Base-by-base conservation (phyloP, 2,329 filamentous ascomycete genomes). In the Graphilbum sp. region DNA sequence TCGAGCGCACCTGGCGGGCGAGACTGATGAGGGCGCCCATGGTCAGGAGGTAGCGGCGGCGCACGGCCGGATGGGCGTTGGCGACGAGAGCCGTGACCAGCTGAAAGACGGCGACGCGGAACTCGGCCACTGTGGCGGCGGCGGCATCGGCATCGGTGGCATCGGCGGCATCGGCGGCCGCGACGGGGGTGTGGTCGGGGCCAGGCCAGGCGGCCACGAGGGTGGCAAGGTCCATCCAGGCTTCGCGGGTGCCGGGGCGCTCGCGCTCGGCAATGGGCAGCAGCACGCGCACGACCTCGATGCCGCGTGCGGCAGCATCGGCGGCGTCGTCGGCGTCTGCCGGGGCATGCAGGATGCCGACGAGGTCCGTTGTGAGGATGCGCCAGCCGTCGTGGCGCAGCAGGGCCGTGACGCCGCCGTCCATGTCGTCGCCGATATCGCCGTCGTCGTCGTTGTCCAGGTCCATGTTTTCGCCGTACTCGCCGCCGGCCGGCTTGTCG, bases 201-300 rank as follows among this genome's bases (percentile, higher is more conserved):
- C 60, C 49, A 32, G 62, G 49, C 61, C 63, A 67, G 4, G 62
- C 65, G 2, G 71, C 65, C 1, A 68, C 61, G 1, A 52, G 50
- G 2, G 65, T 71, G 25, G 76, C 59, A 8, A 69, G 44, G 25
- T 62, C 58, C 62, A 77, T 68, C 72, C 73, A 76, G 2, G 61
- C 60, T 45, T 75, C 70, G 7, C 57, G 54, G 4, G 37, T 20
- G 15, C 59, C 60, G 0, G 55, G 52, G 1, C 51, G 49, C 45
- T 66, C 61, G 25, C 56, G 52, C 47, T 75, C 69, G 2, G 62
- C 59, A 7, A 75, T 51, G 2, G 61, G 59, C 13, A 74, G 56
- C 5, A 79, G 54, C 2, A 75, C 54, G 2, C 70, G 62, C 11
- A 75, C 61, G 31, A 74, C 64, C 41, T 75, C 69, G 20, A 67